Conservation (phyloP, 306 rosid species). For the Dalbergia cultrata region DNA sequence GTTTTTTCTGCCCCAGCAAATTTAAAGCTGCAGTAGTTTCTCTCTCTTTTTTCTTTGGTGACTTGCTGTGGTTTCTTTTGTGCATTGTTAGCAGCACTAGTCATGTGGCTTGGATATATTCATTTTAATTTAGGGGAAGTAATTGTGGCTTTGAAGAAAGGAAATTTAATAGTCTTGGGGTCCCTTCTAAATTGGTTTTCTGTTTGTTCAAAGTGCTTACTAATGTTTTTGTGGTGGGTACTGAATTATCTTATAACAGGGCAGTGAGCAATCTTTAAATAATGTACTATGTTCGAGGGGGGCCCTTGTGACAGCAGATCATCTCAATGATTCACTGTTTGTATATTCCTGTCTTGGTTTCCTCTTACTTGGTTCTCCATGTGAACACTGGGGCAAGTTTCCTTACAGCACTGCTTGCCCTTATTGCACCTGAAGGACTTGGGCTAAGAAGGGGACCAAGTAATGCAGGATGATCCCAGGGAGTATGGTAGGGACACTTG, state of each 20-base stretch:
- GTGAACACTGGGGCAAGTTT: slow-evolving; percentile 56
- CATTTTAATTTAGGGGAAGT: slow-evolving; percentile 41
- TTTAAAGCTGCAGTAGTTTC: slow-evolving; percentile 5
- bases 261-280: slow-evolving; percentile 56
- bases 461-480: slow-evolving; percentile 65
- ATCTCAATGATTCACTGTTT: slow-evolving; percentile 63
- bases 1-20: background rate
- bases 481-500: slow-evolving; percentile 61
- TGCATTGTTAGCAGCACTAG: slow-evolving; percentile 30
- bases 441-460: slow-evolving; percentile 73
- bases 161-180: slow-evolving; percentile 58
- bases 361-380: slow-evolving; percentile 72
- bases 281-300: slow-evolving; percentile 65
- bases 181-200: slow-evolving; percentile 59
- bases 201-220: slow-evolving; percentile 54
- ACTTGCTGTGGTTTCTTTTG: slow-evolving; percentile 9
- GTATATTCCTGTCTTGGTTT: slow-evolving; percentile 74
- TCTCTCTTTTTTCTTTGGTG: too few relatives aligned
- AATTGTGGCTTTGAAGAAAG: slow-evolving; percentile 49
- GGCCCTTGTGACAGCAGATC: slow-evolving; percentile 72
- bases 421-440: slow-evolving; percentile 58
- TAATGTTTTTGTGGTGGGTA: slow-evolving; percentile 67
- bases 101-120: slow-evolving; percentile 27
- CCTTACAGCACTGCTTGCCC: slow-evolving; percentile 39
- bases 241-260: slow-evolving; percentile 79